Evolutionary conservation across 345 rosid species (phyloP).

Genomic region (Syzygium grande): DNA sequence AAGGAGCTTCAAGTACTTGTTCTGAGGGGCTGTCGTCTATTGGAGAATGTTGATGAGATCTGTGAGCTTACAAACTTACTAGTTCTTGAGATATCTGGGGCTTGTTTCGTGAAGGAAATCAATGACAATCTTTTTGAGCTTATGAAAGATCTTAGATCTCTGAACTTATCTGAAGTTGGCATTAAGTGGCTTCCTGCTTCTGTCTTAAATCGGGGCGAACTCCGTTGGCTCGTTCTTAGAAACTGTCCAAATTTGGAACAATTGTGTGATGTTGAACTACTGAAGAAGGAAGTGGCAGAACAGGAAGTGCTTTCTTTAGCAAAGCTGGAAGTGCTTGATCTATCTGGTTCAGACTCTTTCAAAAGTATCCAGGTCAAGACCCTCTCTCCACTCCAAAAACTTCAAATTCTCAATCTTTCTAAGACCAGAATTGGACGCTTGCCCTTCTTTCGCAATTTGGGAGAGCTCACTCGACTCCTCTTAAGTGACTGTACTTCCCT

Average conservation of each 20-base stretch:
- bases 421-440: neutral
- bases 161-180: neutral
- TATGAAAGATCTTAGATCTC: neutral
- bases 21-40: neutral
- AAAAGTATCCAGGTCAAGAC: neutral
- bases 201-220: slow-evolving; percentile 12
- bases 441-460: fast-evolving
- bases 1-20: neutral
- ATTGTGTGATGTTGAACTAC: neutral
- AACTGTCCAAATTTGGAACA: slow-evolving; percentile 11
- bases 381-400: neutral
- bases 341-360: neutral
- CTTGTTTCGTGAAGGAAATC: neutral
- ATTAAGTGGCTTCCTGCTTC: neutral
- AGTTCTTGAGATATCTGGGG: neutral
- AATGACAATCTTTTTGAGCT: neutral
- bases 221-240: slow-evolving; percentile 31
- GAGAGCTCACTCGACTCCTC: neutral
- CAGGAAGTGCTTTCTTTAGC: neutral
- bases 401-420: neutral
- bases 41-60: neutral
- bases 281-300: too few relatives aligned
- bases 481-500: neutral
- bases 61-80: neutral
- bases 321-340: neutral